phyloP scores from a whole-genome alignment of 345 rosid genomes.

The Brassica cretica region DNA sequence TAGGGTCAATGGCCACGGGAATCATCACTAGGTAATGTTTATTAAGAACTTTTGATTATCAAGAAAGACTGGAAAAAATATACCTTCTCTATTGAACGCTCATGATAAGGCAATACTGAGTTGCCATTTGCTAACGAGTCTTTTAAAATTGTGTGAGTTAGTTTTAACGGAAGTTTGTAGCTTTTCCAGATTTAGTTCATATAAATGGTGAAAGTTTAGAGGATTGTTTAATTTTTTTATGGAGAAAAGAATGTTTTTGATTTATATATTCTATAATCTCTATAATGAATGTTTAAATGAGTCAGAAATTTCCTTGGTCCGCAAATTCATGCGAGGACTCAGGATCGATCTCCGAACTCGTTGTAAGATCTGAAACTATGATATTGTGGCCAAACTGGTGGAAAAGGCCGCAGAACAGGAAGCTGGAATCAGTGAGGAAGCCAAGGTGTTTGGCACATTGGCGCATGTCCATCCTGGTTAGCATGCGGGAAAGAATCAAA shows the following conservation, averaged over 20 bases:
- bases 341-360: too few species aligned
- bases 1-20: not conserved
- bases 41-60: not conserved
- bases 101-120: not conserved
- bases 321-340: too few species aligned
- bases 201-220: not conserved
- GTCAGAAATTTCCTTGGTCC: too few species aligned
- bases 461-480: too few species aligned
- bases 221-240: not conserved
- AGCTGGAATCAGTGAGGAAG: too few species aligned
- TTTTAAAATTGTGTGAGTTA: constrained; percentile 1
- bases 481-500: too few species aligned
- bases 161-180: not conserved
- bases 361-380: too few species aligned
- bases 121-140: not conserved
- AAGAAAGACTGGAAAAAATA: not conserved
- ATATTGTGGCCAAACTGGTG: too few species aligned
- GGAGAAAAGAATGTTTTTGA: not conserved
- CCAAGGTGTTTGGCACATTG: too few species aligned
- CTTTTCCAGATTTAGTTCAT: not conserved
- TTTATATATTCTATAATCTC: not conserved
- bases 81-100: not conserved
- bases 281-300: too few species aligned
- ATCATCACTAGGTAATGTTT: not conserved
- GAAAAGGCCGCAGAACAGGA: too few species aligned